Conservation (phyloP, 129 eudicot species). For the Sambucus nigra region DNA sequence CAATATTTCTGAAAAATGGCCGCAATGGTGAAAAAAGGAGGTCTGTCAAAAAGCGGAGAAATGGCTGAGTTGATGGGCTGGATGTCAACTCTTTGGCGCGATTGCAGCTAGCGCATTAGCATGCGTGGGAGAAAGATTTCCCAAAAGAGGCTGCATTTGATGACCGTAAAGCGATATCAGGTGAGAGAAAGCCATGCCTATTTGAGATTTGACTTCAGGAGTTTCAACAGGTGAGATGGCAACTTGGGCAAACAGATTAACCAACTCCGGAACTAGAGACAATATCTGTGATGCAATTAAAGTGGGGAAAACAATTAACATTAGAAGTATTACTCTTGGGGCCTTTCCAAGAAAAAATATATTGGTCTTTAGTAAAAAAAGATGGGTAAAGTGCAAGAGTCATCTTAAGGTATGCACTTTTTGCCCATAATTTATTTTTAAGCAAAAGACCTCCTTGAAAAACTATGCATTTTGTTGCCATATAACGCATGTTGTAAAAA, state of each 20-base stretch:
- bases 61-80: not conserved
- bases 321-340: not conserved
- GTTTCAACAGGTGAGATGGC: slow-evolving; percentile 71
- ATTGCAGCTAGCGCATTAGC: slow-evolving; percentile 90
- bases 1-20: not conserved
- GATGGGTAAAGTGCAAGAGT: no score
- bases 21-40: not conserved
- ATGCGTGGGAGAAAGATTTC: slow-evolving; percentile 66
- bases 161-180: slow-evolving; percentile 73
- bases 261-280: slow-evolving; percentile 75
- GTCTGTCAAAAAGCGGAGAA: not conserved
- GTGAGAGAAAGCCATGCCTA: slow-evolving; percentile 83
- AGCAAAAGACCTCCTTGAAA: no score
- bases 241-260: slow-evolving; percentile 81
- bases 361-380: no score
- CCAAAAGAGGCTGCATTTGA: slow-evolving; percentile 84
- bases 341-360: not conserved
- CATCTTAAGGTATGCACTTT: no score
- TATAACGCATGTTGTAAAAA: no score
- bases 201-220: slow-evolving; percentile 69
- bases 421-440: no score
- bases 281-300: slow-evolving; percentile 44
- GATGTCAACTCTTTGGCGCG: slow-evolving; percentile 62
- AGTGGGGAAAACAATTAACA: not conserved
- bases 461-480: no score